Percentiles rank a stretch among this genome's conserved stretches.
These are phyloP conservation scores for Annulohypoxylon maeteangense DNA, from an alignment of 495 filamentous ascomycete genomes.

Conservation along the genomic window DNA sequence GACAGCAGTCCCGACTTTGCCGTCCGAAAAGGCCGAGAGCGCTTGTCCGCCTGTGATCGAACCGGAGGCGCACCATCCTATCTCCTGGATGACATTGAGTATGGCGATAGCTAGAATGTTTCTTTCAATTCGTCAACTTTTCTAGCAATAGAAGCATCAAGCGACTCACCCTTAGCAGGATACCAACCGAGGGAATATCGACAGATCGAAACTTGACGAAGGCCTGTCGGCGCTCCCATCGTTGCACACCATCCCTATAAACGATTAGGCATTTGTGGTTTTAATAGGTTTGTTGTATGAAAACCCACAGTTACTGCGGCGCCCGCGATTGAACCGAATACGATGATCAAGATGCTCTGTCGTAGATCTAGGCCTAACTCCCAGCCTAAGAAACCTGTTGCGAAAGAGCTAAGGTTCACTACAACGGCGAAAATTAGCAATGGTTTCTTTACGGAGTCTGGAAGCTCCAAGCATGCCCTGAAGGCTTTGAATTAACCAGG, in stretches of 20 bases:
- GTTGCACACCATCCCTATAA: conserved; percentile 57
- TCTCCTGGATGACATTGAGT: conserved; percentile 61
- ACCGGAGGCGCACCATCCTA: conserved; percentile 61
- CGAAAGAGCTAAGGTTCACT: conserved; percentile 65
- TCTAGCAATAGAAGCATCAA: no score
- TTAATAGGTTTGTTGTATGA: conserved; percentile 7
- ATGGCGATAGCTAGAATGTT: conserved; percentile 59
- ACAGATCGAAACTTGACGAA: conserved; percentile 64
- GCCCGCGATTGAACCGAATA: conserved; percentile 60
- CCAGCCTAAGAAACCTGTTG: conserved; percentile 60
- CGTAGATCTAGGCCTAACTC: conserved; percentile 61
- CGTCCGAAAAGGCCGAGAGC: conserved; percentile 62
- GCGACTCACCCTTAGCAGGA: no score
- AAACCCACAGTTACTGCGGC: conserved; percentile 58
- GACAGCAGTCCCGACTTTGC: conserved; percentile 54
- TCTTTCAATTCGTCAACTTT: no score
- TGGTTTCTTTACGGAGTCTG: neutral
- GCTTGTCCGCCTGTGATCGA: conserved; percentile 61
- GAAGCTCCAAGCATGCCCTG: neutral
- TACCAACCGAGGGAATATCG: conserved; percentile 68
- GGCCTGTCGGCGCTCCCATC: conserved; percentile 61
- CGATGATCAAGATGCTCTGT: conserved; percentile 63
- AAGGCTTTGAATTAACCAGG: neutral
- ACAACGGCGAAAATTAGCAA: neutral
- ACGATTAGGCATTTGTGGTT: neutral